A percentile compares a stretch with the other conserved stretches of the same genome.
Conservation (phyloP, 1,284 basidiomycete species). For the Cutaneotrichosporon cutaneum region DNA sequence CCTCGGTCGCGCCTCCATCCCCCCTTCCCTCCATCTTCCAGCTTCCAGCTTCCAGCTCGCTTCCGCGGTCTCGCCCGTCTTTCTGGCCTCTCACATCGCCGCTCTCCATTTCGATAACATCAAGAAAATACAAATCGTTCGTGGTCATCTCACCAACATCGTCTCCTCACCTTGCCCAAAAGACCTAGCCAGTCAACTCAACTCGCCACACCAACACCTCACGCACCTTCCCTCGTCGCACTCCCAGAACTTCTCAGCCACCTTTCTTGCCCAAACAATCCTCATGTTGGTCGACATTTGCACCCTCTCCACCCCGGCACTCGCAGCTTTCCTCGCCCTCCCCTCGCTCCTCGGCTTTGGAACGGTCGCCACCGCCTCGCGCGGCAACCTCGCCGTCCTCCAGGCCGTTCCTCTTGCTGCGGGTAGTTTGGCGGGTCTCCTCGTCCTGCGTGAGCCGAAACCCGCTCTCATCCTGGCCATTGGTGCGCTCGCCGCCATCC, state of each 20-base stretch:
- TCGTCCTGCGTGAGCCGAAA: neutral
- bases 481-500: slow-evolving; percentile 2
- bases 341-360: neutral
- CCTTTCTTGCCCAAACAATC: neutral
- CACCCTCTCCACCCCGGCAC: neutral
- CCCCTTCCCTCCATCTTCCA: neutral
- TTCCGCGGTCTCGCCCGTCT: neutral
- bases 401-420: neutral
- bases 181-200: neutral
- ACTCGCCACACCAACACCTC: neutral
- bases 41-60: neutral
- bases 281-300: neutral
- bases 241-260: neutral
- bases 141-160: neutral
- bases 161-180: neutral
- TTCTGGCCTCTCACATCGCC: neutral
- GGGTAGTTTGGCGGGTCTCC: neutral
- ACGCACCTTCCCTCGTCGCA: neutral
- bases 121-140: neutral
- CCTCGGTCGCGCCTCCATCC: neutral
- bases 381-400: neutral
- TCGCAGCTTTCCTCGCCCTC: neutral
- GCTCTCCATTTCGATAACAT: neutral
- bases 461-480: neutral
- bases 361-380: neutral